These are phyloP conservation scores for Cyclotella choctawhatcheeana DNA, from an alignment of 108 stramenopile genomes.

Conservation along the genomic window DNA sequence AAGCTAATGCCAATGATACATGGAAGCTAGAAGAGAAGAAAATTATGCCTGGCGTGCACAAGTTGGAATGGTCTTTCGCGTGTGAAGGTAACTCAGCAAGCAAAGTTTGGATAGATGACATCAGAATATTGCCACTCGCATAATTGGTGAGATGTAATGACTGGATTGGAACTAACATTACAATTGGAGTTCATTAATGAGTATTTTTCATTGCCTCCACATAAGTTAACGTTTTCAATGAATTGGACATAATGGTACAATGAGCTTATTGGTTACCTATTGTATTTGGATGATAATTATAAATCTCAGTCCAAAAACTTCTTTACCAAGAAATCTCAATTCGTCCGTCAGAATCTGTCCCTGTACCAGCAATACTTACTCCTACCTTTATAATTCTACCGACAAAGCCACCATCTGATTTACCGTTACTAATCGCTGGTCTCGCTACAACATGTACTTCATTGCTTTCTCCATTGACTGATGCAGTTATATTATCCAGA, in stretches of 20 bases:
- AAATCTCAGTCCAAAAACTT: no score
- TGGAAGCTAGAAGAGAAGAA: constrained; percentile 12
- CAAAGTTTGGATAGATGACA: constrained; percentile 37
- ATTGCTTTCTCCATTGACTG: constrained; percentile 54
- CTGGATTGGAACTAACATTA: background rate
- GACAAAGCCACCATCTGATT: background rate
- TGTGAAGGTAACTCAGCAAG: no score
- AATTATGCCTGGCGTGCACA: constrained; percentile 9
- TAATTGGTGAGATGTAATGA: no score
- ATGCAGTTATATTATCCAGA: constrained; percentile 29
- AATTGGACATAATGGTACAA: no score
- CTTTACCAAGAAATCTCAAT: constrained; percentile 23
- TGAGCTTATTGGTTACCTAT: no score
- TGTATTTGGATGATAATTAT: no score
- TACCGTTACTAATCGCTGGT: constrained; percentile 39
- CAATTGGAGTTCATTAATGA: background rate
- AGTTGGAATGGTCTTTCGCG: constrained; percentile 14
- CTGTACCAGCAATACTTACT: constrained; percentile 53
- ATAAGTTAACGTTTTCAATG: no score
- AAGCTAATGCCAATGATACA: background rate
- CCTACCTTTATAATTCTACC: constrained; percentile 60
- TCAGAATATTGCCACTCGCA: constrained; percentile 15
- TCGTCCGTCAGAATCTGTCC: constrained; percentile 50
- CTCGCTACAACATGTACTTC: constrained; percentile 66
- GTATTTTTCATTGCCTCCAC: no score